Base-by-base conservation (phyloP, 257 asterid genomes). In the Gentiana macrophylla region DNA sequence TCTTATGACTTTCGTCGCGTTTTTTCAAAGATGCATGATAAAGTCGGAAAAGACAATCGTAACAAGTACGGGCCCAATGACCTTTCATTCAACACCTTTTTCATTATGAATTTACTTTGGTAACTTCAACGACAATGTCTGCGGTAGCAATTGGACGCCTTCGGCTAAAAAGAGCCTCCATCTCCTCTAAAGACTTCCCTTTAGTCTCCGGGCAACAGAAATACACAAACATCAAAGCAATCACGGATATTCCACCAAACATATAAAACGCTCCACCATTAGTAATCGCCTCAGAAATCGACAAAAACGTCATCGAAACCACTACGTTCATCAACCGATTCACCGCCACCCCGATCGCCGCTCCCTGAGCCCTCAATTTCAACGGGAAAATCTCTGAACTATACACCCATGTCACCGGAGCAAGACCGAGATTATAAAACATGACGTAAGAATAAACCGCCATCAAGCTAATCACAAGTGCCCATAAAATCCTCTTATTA, bases 341-440 rank as follows among this genome's bases (percentile, higher is more conserved):
- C 13, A 85, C 80, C 2, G 76, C 93, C 51, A 85, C 95, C 8
- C 84, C 70, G 7, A 85, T 54, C 35, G 86, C 74, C 1, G 76
- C 83, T 36, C 95, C 95, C 13, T 78, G 82, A 1, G 89, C 86
- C 74, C 93, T 71, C 15, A 74, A 64, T 70, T 62, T 68, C 34
- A 60, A 56, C 0, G 95, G 95, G 5, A 83, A 86, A 1, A 86
- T 80, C 77, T 86, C 95, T 1, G 95, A 70, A 35, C 83, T 80
- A 53, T 86, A 86, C 2, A 86, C 95, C 95, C 95, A 86, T 8
- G 93, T 83, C n/a, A 86, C 83, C 0, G 95, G 95, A 3, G 80
- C 86, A 2, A 85, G 81, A 34, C 95, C 95, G 0, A 85, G 63
- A 57, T 85, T 15, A 60, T 82, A 85, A 55, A 78, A 85, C 81